These are phyloP conservation scores for Paraphysoderma sedebokerense DNA, from an alignment of 371 early-diverging fungal genomes.

Conservation along the genomic window DNA sequence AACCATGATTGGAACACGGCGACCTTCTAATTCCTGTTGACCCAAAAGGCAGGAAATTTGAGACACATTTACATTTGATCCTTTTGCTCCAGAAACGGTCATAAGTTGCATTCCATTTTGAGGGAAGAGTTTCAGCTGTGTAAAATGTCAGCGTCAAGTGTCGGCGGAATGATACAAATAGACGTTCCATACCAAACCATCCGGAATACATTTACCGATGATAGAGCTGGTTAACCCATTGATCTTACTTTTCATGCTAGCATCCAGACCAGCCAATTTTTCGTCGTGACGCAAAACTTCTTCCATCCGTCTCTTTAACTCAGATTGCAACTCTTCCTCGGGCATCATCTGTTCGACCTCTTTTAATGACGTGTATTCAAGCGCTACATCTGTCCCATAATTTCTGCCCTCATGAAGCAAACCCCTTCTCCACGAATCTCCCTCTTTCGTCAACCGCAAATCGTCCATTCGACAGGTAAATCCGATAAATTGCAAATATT, in stretches of 20 bases:
- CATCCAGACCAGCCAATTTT: slow-evolving; percentile 77
- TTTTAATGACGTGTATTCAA: too few species aligned
- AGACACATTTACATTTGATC: slow-evolving; percentile 91
- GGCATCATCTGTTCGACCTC: too few species aligned
- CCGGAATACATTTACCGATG: slow-evolving; percentile 67
- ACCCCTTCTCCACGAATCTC: slow-evolving; percentile 57
- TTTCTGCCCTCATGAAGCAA: too few species aligned
- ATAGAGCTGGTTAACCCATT: slow-evolving; percentile 70
- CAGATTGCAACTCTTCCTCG: too few species aligned
- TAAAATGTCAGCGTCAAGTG: too few species aligned
- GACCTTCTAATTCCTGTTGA: slow-evolving; percentile 99
- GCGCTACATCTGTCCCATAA: too few species aligned
- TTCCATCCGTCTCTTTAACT: too few species aligned
- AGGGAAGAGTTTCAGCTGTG: too few species aligned
- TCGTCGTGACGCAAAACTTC: slow-evolving; percentile 66
- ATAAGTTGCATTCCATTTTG: slow-evolving; percentile 97
- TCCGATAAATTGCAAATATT: too few species aligned
- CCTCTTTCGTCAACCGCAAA: slow-evolving; percentile 70
- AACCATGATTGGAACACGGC: slow-evolving; percentile 96
- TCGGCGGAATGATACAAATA: too few species aligned
- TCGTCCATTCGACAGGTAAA: slow-evolving; percentile 99
- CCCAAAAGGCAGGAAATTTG: slow-evolving; percentile 98
- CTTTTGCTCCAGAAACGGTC: slow-evolving; percentile 99
- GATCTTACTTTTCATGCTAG: slow-evolving; percentile 71
- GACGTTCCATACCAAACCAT: slow-evolving; percentile 57